Conservation (phyloP, 106 monocot species). For the Amphibolis antarctica region DNA sequence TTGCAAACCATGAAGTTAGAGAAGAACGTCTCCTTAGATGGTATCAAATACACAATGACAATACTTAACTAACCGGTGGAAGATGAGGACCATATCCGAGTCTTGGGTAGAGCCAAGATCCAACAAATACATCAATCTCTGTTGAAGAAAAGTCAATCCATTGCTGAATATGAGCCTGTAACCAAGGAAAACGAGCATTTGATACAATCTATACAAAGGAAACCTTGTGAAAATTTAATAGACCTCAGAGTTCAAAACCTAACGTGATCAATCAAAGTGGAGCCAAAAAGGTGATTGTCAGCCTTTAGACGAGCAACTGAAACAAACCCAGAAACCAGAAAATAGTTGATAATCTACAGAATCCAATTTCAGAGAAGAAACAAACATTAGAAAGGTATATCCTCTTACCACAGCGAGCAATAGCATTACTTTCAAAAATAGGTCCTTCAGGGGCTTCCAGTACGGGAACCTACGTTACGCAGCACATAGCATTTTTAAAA, state of each 20-base stretch:
- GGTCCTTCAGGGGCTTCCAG: conserved; percentile 75
- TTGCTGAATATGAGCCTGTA: conserved; percentile 58
- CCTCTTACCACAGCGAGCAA: conserved; percentile 60
- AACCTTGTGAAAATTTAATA: not conserved
- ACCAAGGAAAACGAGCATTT: not conserved
- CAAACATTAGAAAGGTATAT: not conserved
- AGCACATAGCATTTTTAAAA: not conserved
- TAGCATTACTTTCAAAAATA: conserved; percentile 77
- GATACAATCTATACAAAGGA: not conserved
- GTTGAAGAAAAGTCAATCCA: conserved; percentile 68
- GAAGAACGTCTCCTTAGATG: not conserved
- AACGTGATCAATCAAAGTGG: conserved; percentile 71
- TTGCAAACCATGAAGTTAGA: not conserved
- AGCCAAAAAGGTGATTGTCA: conserved; percentile 60
- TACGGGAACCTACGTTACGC: conserved; percentile 48
- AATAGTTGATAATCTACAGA: not conserved
- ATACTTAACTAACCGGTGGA: conserved; percentile 26
- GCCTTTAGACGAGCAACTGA: conserved; percentile 56
- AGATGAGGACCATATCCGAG: conserved; percentile 36
- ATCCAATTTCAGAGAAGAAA: not conserved
- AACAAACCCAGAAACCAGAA: conserved; percentile 3
- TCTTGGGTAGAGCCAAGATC: conserved; percentile 47
- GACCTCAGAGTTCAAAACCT: conserved; percentile 8
- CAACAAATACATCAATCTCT: conserved; percentile 60
- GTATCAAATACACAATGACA: not conserved